These are phyloP conservation scores for Lachnellula subtilissima DNA, from an alignment of 2,329 filamentous ascomycete genomes.

Conservation along the genomic window DNA sequence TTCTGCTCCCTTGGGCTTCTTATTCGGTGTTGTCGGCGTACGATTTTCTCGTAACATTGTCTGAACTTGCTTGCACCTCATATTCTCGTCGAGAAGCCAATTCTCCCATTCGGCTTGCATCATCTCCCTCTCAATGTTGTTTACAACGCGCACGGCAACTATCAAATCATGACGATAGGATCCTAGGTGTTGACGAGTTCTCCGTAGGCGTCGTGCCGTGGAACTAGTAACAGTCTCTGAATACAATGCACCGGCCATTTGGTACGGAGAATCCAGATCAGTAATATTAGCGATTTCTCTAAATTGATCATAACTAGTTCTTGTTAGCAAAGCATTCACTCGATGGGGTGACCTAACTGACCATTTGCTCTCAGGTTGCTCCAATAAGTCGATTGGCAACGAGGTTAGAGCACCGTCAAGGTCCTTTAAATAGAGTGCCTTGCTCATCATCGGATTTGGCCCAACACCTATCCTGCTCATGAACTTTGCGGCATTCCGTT, in stretches of 20 bases:
- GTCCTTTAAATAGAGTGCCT: constrained; percentile 77
- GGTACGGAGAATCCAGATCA: constrained; percentile 53
- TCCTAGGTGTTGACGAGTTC: constrained; percentile 78
- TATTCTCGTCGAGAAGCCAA: constrained; percentile 78
- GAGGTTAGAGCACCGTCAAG: constrained; percentile 56
- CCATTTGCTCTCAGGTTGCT: constrained; percentile 44
- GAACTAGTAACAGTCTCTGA: constrained; percentile 46
- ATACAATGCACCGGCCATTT: constrained; percentile 46
- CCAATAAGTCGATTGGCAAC: constrained; percentile 14
- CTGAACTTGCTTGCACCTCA: constrained; percentile 63
- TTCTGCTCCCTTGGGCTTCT: constrained; percentile 22
- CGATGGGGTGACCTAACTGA: constrained; percentile 27
- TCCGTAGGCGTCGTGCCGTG: constrained; percentile 60
- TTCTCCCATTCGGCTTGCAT: constrained; percentile 87
- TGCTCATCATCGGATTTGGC: constrained; percentile 77
- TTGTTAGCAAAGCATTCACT: constrained; percentile 11
- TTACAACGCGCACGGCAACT: constrained; percentile 85
- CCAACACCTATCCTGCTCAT: constrained; percentile 77
- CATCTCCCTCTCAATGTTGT: constrained; percentile 82
- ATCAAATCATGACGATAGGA: constrained; percentile 84
- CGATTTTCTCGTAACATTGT: constrained; percentile 38
- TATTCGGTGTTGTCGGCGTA: constrained; percentile 19
- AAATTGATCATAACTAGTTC: constrained; percentile 54
- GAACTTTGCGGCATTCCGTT: constrained; percentile 73
- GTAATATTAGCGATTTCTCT: constrained; percentile 52